A percentile compares a stretch with the other conserved stretches of the same genome.
These are phyloP conservation scores for Triticum dicoccoides DNA, from an alignment of 176 grass and related monocot species.

Conservation along the genomic window DNA sequence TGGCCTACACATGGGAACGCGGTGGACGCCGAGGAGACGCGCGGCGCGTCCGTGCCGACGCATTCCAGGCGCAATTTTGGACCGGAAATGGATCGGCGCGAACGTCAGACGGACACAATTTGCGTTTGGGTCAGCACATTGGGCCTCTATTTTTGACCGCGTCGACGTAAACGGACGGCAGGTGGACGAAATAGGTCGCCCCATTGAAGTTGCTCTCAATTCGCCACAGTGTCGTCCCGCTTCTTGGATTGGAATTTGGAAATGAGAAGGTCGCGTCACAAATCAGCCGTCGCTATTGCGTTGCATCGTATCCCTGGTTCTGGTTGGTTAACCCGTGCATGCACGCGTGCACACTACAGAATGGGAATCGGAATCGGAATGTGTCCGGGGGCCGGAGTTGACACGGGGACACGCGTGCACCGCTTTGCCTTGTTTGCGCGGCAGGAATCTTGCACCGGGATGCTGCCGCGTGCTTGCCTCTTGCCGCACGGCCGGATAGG, in stretches of 20 bases:
- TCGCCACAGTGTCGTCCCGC: no score
- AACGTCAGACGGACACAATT: no score
- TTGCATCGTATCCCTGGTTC: no score
- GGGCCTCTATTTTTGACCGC: no score
- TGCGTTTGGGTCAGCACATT: no score
- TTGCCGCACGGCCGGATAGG: background rate
- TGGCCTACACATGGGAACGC: no score
- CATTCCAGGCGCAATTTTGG: no score
- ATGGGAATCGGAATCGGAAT: background rate
- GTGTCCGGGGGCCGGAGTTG: background rate
- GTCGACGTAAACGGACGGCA: no score
- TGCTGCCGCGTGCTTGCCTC: slow-evolving; percentile 6
- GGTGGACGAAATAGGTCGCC: no score
- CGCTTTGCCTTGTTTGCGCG: background rate
- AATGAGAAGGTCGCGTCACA: background rate
- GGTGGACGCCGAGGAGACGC: no score
- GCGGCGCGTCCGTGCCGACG: no score
- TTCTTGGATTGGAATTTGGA: background rate
- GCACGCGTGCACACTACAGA: background rate
- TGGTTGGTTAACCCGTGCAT: background rate
- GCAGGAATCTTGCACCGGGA: slow-evolving; percentile 18
- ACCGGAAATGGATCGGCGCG: no score
- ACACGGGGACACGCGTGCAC: background rate
- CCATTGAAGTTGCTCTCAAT: background rate
- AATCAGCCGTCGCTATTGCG: background rate